These are phyloP conservation scores for Penicillium alfredii DNA, from an alignment of 495 filamentous ascomycete genomes.

Conservation along the genomic window DNA sequence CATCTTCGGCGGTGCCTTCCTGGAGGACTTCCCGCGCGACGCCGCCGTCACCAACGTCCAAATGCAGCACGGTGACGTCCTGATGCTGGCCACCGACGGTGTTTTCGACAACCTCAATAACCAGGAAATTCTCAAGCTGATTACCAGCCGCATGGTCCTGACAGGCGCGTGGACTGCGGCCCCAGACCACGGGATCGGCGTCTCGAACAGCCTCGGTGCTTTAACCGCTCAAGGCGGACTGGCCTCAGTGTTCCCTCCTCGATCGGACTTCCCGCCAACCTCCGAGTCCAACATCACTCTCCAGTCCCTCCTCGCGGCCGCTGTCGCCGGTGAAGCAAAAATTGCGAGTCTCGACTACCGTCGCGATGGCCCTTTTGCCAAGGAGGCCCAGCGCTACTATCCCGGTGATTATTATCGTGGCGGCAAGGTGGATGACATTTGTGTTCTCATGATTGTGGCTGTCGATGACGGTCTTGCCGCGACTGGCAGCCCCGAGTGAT, in stretches of 20 bases:
- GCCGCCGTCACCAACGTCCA: conserved; percentile 69
- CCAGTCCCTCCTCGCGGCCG: conserved; percentile 69
- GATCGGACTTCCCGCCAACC: conserved; percentile 5
- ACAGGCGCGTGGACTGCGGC: conserved; percentile 66
- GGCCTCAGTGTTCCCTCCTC: conserved; percentile 17
- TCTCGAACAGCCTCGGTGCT: conserved; percentile 46
- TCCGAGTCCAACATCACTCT: conserved; percentile 37
- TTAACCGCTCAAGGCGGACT: conserved; percentile 46
- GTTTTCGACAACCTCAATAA: conserved; percentile 96
- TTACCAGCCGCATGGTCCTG: conserved; percentile 66
- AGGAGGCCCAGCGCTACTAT: conserved; percentile 80
- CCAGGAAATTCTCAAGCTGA: conserved; percentile 75
- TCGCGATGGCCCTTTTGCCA: conserved; percentile 87
- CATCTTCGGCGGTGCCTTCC: conserved; percentile 72
- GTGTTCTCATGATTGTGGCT: conserved; percentile 68
- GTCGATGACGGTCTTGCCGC: conserved; percentile 35
- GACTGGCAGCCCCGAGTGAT: neutral
- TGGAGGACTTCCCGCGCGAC: conserved; percentile 77
- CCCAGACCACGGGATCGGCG: conserved; percentile 48
- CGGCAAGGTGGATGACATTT: conserved; percentile 90
- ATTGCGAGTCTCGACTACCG: conserved; percentile 69
- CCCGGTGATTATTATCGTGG: conserved; percentile 78
- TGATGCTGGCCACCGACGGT: conserved; percentile 89
- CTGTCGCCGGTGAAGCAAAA: conserved; percentile 76
- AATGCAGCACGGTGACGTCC: conserved; percentile 82